Evolutionary conservation across 306 rosid genomes (phyloP).

Genomic region (Macrotyloma uniflorum): DNA sequence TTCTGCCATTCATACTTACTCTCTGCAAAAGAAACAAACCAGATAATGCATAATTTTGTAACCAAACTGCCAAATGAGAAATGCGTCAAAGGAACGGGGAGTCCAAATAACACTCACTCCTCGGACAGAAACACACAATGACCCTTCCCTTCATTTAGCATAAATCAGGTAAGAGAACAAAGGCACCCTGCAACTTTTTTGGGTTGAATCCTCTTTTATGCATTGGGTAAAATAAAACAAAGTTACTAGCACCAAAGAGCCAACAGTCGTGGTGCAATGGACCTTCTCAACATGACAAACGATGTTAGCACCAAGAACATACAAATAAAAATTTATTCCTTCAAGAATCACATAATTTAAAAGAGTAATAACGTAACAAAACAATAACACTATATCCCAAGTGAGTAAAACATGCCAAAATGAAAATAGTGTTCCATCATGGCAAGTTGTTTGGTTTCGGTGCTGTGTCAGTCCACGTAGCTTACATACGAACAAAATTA

Average conservation of each 20-base stretch:
- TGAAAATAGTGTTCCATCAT: neutral
- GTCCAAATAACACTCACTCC: neutral
- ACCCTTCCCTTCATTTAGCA: neutral
- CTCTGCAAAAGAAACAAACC: slow-evolving; percentile 1
- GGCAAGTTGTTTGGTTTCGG: neutral
- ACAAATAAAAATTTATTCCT: slow-evolving; percentile 1
- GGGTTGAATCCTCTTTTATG: neutral
- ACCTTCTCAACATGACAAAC: neutral
- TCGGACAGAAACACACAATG: neutral
- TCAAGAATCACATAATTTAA: neutral
- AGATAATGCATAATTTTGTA: slow-evolving; percentile 1
- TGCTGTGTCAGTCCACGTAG: neutral
- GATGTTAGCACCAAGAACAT: neutral
- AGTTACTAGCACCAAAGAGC: neutral
- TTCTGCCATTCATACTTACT: slow-evolving; percentile 1
- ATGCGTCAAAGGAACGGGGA: neutral
- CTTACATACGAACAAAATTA: neutral
- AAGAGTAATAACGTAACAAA: neutral
- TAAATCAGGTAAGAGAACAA: neutral
- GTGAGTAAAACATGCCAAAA: neutral
- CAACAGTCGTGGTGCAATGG: neutral
- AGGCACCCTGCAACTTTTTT: neutral
- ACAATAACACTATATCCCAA: neutral
- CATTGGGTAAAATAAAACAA: neutral
- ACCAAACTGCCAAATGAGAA: neutral